Evolutionary conservation across 495 filamentous ascomycete species (phyloP).

Genomic region (Cercophora scortea): DNA sequence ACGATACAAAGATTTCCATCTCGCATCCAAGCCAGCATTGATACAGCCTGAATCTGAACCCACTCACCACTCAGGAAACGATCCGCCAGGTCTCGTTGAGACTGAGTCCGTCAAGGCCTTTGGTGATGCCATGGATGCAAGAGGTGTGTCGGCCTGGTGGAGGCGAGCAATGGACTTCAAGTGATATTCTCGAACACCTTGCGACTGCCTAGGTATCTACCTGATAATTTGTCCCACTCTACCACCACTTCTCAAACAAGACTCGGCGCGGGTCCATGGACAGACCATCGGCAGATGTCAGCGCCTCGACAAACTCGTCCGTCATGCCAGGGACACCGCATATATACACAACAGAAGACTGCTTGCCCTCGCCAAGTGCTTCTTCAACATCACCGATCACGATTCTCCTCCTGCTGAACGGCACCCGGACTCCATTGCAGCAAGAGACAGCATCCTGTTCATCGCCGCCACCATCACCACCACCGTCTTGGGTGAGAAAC

Average conservation of each 20-base stretch:
- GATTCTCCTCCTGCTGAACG: conserved; percentile 41
- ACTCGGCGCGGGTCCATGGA: conserved; percentile 52
- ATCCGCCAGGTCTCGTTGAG: conserved; percentile 16
- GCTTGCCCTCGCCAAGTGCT: conserved; percentile 40
- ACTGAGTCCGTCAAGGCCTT: conserved; percentile 18
- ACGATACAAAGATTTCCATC: conserved; percentile 25
- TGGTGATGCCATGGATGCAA: conserved; percentile 19
- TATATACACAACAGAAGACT: conserved; percentile 58
- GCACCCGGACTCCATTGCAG: conserved; percentile 20
- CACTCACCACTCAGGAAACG: not conserved
- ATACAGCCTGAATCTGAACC: conserved; percentile 1
- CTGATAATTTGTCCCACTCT: too few species aligned
- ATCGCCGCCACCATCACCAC: not conserved
- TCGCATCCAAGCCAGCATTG: conserved; percentile 15
- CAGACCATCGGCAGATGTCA: conserved; percentile 36
- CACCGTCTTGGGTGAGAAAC: conserved; percentile 23
- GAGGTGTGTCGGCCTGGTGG: conserved; percentile 20
- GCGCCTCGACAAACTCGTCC: conserved; percentile 58
- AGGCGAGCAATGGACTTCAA: conserved; percentile 16
- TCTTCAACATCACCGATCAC: conserved; percentile 39
- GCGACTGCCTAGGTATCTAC: too few species aligned
- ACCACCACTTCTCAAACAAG: conserved; percentile 89
- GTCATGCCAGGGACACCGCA: conserved; percentile 78
- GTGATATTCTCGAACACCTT: not conserved
- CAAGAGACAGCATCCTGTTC: conserved; percentile 9